phyloP scores from a whole-genome alignment of 2,329 filamentous ascomycete genomes.

The Fusarium sp. region DNA sequence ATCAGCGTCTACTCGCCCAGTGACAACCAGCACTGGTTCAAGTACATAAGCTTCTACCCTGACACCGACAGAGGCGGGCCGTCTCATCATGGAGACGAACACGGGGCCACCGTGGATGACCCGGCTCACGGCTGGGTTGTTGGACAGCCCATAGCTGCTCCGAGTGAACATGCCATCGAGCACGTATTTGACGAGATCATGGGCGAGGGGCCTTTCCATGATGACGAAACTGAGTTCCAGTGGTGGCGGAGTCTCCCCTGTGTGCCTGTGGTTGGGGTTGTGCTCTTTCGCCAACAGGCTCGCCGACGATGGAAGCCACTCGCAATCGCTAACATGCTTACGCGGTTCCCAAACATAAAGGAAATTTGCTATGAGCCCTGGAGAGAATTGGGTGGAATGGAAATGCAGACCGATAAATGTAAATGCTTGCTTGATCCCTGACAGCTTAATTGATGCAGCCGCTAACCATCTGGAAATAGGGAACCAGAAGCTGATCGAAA shows the following conservation, averaged over 20 bases:
- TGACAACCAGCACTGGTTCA: not conserved
- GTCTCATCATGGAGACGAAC: not conserved
- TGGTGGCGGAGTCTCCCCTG: not conserved
- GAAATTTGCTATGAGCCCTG: conserved; percentile 53
- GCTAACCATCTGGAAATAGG: conserved; percentile 36
- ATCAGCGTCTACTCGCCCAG: not conserved
- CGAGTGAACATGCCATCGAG: rapidly evolving
- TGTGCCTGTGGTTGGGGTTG: not conserved
- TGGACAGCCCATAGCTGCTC: not conserved
- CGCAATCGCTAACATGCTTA: conserved; percentile 46
- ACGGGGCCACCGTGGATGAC: not conserved
- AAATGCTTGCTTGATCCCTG: conserved; percentile 34
- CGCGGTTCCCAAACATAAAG: conserved; percentile 47
- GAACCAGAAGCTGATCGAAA: conserved; percentile 42
- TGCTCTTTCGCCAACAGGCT: not conserved
- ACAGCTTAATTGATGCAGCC: conserved; percentile 18
- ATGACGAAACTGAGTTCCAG: not conserved
- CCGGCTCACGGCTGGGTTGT: not conserved
- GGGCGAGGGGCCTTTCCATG: not conserved
- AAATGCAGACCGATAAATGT: conserved; percentile 42
- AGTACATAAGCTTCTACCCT: not conserved
- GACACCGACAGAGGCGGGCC: not conserved
- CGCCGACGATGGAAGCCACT: conserved; percentile 48
- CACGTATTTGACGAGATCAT: not conserved
- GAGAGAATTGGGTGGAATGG: conserved; percentile 43